These are phyloP conservation scores for Ophiorrhiza pumila DNA, from an alignment of 257 asterid genomes.

Conservation along the genomic window DNA sequence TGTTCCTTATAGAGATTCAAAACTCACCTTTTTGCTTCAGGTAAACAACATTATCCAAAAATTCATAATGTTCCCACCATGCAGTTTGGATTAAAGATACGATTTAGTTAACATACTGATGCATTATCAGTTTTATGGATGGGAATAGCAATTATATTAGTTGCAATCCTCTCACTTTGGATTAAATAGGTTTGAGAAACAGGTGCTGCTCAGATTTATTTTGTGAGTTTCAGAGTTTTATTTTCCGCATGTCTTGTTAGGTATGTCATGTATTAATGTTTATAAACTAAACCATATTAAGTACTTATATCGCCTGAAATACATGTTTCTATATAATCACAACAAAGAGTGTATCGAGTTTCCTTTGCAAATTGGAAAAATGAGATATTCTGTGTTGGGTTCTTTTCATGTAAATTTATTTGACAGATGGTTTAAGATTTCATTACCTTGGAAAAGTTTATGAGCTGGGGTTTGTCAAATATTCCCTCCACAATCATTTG, in stretches of 20 bases:
- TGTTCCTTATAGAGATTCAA: slow-evolving; percentile 97
- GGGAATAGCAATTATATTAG: not conserved
- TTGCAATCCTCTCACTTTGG: not conserved
- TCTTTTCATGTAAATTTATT: not conserved
- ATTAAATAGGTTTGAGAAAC: not conserved
- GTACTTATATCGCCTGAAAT: not conserved
- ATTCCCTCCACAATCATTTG: not conserved
- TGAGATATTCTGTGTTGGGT: not conserved
- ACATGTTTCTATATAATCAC: not conserved
- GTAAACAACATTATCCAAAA: slow-evolving; percentile 32
- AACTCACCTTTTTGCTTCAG: slow-evolving; percentile 99
- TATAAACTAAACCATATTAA: not conserved
- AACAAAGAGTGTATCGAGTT: not conserved
- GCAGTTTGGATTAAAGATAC: not conserved
- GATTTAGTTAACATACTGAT: not conserved
- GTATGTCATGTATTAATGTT: not conserved
- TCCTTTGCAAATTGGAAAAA: not conserved
- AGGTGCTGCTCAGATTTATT: not conserved
- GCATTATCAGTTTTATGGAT: not conserved
- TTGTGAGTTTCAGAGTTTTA: not conserved
- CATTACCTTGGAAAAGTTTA: not conserved
- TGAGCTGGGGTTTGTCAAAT: not conserved
- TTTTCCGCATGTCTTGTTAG: not conserved
- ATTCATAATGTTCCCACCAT: not conserved
- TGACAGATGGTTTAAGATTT: not conserved